Conservation (phyloP, 2,329 filamentous ascomycete species). For the Trichophaea hybrida region DNA sequence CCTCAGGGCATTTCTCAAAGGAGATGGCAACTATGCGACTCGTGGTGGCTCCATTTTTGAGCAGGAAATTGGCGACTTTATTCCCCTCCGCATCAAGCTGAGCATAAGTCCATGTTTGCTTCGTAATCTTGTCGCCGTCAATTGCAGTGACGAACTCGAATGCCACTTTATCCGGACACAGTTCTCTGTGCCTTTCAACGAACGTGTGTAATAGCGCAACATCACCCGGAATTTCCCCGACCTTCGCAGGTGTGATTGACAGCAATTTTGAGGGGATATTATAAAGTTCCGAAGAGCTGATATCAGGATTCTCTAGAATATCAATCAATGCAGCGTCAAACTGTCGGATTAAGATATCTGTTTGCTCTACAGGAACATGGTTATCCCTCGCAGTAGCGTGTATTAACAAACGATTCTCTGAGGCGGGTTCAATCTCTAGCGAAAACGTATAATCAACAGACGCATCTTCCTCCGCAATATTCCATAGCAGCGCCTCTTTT, state of each 20-base stretch:
- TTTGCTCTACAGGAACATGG: slow-evolving; percentile 54
- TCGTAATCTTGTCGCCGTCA: slow-evolving; percentile 34
- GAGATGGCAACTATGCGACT: slow-evolving; percentile 59
- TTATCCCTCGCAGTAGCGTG: slow-evolving; percentile 52
- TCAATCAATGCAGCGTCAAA: slow-evolving; percentile 53
- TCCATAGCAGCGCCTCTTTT: slow-evolving; percentile 38
- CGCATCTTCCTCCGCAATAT: slow-evolving; percentile 48
- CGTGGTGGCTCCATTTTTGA: slow-evolving; percentile 35
- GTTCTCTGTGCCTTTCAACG: slow-evolving; percentile 48
- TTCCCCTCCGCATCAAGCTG: slow-evolving; percentile 59
- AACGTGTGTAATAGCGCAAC: slow-evolving; percentile 59
- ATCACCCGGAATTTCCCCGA: slow-evolving; percentile 42
- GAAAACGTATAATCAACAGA: slow-evolving; percentile 67
- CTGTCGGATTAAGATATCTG: slow-evolving; percentile 51
- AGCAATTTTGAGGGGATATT: slow-evolving; percentile 35
- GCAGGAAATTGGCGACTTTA: slow-evolving; percentile 47
- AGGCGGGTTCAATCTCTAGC: slow-evolving; percentile 54
- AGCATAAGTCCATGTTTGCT: slow-evolving; percentile 55
- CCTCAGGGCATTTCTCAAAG: slow-evolving; percentile 74
- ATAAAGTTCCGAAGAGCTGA: slow-evolving; percentile 33
- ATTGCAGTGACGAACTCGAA: slow-evolving; percentile 59
- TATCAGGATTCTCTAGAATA: slow-evolving; percentile 40
- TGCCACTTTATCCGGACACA: slow-evolving; percentile 47
- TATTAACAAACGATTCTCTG: slow-evolving; percentile 39
- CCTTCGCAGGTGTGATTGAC: slow-evolving; percentile 50